These are phyloP conservation scores for Russula sp. DNA, from an alignment of 768 basidiomycete genomes.

Conservation along the genomic window DNA sequence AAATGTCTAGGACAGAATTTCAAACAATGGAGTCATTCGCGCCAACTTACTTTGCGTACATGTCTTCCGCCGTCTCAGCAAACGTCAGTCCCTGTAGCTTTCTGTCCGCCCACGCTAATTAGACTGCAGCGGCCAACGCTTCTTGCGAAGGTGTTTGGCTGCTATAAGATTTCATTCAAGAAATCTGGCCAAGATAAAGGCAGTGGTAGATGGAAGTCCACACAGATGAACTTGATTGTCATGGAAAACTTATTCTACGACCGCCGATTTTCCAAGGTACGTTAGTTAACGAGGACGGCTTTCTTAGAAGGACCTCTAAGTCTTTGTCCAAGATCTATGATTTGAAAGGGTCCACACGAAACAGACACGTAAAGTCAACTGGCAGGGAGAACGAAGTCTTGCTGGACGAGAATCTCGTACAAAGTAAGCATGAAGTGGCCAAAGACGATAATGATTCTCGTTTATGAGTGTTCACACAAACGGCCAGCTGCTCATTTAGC, in stretches of 20 bases:
- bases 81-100: constrained; percentile 47
- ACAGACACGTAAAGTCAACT: constrained; percentile 87
- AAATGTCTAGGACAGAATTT: constrained; percentile 83
- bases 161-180: constrained; percentile 88
- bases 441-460: neutral
- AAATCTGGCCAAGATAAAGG: constrained; percentile 69
- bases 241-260: constrained; percentile 99
- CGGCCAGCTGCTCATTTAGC: constrained; percentile 70
- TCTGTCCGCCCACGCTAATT: constrained; percentile 3
- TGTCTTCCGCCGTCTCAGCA: constrained; percentile 86
- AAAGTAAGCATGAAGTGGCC: constrained; percentile 45
- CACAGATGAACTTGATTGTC: constrained; percentile 91
- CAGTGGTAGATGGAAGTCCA: constrained; percentile 63
- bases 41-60: constrained; percentile 96
- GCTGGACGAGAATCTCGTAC: constrained; percentile 91
- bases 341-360: constrained; percentile 91
- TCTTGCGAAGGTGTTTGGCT: constrained; percentile 94
- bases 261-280: constrained; percentile 81
- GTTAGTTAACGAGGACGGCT: neutral
- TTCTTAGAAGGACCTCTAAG: neutral
- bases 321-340: constrained; percentile 75
- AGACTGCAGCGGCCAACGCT: constrained; percentile 78
- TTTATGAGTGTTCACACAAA: neutral
- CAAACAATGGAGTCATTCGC: constrained; percentile 97
- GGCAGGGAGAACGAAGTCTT: constrained; percentile 90